These are phyloP conservation scores for Chaetomiaceae sp. DNA, from an alignment of 2,329 filamentous ascomycete species.

Conservation along the genomic window DNA sequence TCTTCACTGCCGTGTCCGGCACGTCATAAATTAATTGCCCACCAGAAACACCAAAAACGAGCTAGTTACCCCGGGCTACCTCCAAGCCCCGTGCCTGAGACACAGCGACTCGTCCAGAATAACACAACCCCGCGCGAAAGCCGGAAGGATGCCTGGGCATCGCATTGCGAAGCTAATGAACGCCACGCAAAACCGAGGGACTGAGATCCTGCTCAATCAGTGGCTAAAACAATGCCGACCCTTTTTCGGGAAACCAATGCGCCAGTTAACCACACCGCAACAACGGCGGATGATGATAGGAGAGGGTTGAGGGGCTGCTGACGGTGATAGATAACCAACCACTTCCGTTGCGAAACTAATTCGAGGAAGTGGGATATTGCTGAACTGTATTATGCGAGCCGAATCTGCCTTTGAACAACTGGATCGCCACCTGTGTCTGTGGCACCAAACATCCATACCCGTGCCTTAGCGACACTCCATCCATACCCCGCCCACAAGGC, in stretches of 20 bases:
- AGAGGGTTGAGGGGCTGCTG: too few relatives aligned
- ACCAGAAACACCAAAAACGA: constrained; percentile 9
- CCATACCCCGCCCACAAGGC: too few relatives aligned
- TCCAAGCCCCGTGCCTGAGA: too few relatives aligned
- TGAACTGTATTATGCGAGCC: too few relatives aligned
- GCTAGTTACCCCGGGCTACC: background rate
- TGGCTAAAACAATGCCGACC: too few relatives aligned
- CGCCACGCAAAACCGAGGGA: background rate
- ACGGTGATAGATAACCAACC: too few relatives aligned
- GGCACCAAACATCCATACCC: too few relatives aligned
- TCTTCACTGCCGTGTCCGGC: constrained; percentile 7
- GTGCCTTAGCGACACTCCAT: too few relatives aligned
- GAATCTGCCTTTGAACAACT: too few relatives aligned
- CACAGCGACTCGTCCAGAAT: background rate
- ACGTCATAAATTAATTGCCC: constrained; percentile 20
- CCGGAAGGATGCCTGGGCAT: background rate
- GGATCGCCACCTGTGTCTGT: background rate
- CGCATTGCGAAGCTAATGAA: constrained; percentile 8
- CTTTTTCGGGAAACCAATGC: background rate
- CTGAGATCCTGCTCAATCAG: background rate
- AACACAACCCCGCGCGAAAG: background rate
- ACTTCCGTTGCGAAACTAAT: too few relatives aligned
- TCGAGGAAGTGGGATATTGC: too few relatives aligned
- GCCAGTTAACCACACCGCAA: background rate
- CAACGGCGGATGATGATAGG: too few relatives aligned